Base-by-base conservation (phyloP, 2,329 filamentous ascomycete species). In the Dendryphion nanum region DNA sequence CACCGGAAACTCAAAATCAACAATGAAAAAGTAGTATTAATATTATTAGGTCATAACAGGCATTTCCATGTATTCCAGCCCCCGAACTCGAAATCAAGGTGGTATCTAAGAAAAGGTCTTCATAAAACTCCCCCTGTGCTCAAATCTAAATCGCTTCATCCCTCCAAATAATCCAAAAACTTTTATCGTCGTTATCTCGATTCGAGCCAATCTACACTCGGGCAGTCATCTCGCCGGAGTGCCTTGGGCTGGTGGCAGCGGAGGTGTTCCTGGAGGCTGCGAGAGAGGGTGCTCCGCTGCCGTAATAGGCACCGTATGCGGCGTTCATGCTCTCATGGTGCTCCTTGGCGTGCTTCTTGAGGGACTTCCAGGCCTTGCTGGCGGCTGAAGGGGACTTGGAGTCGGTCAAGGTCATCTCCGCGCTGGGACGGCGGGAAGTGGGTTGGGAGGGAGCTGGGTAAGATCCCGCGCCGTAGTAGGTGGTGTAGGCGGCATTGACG, bases 311-410 rank as follows among this genome's bases (percentile, higher is more conserved):
- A 13, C 21, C 40, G 26, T 41, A 44, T 13, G 42, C 42, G 1
- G 30, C 38, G 18, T 42, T 46, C 13, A 48, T 37, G 29, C 32
- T 34, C 20, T 41, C 33, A 21, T 44, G 47, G 30, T 51, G 47
- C 35, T 51, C 47, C 15, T 38, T 42, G 18, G 38, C 45, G 34
- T 31, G 21, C 35, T 42, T 39, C 30, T 46, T 42, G 18, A 51
- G 20, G 7, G 37, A 33, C 18, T 40, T 35, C 31, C 26, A 44
- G 23, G 30, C 16, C 26, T 33, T 32, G 20, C 8, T 19, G 31
- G 28, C 13, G 26, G 17, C 28, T 18, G 33, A 26, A 8, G 10
- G 8, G 8, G 10, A 13, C 8, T 10, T 12, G 6, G 7, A 12
- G 10, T 13, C 20, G 16, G 15, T 6, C 12, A 10, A 12, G 16